Conservation (phyloP, 1,284 basidiomycete species). For the Laetiporus sulphureus region DNA sequence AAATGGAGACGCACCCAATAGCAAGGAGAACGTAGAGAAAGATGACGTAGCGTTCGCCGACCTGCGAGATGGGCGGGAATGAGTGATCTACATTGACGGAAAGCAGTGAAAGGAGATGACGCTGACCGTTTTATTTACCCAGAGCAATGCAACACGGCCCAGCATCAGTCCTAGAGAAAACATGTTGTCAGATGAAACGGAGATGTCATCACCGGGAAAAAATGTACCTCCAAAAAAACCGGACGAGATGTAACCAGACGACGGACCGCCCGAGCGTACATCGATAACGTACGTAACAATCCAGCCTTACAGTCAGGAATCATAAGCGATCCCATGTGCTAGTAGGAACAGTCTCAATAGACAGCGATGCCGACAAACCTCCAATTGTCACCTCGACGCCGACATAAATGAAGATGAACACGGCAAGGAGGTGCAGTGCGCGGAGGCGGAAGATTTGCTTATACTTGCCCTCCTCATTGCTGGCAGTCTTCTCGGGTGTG, state of each 20-base stretch:
- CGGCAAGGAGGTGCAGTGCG: slow-evolving; percentile 35
- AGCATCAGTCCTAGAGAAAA: slow-evolving; percentile 34
- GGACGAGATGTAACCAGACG: slow-evolving; percentile 43
- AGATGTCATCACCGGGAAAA: not conserved
- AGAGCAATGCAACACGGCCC: slow-evolving; percentile 39
- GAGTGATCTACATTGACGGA: no score
- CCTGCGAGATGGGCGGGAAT: slow-evolving; percentile 12
- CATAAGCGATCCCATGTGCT: slow-evolving; percentile 1
- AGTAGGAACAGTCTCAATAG: no score
- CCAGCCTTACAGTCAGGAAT: slow-evolving; percentile 32
- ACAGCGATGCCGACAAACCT: slow-evolving; percentile 29
- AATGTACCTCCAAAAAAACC: slow-evolving; percentile 44
- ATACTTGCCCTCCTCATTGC: slow-evolving; percentile 28
- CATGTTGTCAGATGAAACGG: not conserved
- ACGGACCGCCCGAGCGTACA: slow-evolving; percentile 38
- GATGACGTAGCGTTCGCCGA: slow-evolving; percentile 38
- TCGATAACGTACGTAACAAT: slow-evolving; percentile 46
- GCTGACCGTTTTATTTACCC: slow-evolving; percentile 41
- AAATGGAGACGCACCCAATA: slow-evolving; percentile 24
- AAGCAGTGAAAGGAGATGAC: not conserved
- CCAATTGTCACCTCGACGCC: slow-evolving; percentile 43
- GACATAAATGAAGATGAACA: slow-evolving; percentile 41
- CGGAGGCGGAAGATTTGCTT: slow-evolving; percentile 32
- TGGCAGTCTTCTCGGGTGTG: slow-evolving; percentile 12
- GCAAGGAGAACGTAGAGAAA: slow-evolving; percentile 32